Base-by-base conservation (phyloP, 179 eudicot species). In the Nepenthes alata region DNA sequence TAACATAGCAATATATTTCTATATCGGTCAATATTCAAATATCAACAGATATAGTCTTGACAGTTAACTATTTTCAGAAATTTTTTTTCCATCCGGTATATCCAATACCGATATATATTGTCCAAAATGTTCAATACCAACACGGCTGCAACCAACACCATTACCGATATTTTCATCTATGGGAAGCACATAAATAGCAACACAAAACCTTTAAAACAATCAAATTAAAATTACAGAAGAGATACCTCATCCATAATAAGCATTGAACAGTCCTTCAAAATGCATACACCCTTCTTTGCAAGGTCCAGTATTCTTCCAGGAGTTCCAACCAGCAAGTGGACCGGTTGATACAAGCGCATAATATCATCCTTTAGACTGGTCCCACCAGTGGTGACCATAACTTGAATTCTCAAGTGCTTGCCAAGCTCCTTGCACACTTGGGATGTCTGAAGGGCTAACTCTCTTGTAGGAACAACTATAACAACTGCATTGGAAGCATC, bases 361-460 rank as follows among this genome's bases (percentile, higher is more conserved):
- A 90, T 87, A 54, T 85, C 96, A 69, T 91, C 97, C 68, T 76
- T 91, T 64, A 91, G 72, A 74, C 97, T 91, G 51, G 97, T 91
- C 56, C 97, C 97, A 61, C 97, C 97, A 34, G 97, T 91, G 14
- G 90, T 85, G 66, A 81, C 97, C 97, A 91, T 91, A 67, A 91
- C 96, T 73, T 88, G 79, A 66, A 91, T 80, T 67, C 88, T 74
- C 63, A 91, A 68, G 64, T 91, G 83, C 72, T 91, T 91, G 67
- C 94, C 96, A 62, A 91, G 90, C 78, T 91, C 97, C 77, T 91
- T 91, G 81, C 96, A 91, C 35, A 91, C 97, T 74, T 91, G 97
- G 65, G 97, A 88, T n/a, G 97, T 91, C 70, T 91, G 97, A 70
- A 88, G 85, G 66, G 97, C 97, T 68, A 91, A 78, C 69, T 91